Evolutionary conservation across 2,329 filamentous ascomycete species (phyloP).

Genomic region (Penicillium vulpinum): DNA sequence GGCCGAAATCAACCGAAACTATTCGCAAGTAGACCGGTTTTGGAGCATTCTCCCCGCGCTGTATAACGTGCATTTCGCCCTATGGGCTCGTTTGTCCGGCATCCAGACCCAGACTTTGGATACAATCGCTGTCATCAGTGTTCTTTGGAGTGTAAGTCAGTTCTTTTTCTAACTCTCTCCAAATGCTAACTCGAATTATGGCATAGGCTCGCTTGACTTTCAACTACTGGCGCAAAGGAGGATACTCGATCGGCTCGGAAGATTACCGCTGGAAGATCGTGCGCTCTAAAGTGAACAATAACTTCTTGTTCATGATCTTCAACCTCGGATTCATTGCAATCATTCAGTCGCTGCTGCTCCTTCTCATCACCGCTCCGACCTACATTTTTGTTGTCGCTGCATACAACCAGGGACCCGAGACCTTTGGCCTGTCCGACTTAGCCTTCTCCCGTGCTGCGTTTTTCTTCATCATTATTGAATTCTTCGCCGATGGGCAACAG

Average conservation of each 20-base stretch:
- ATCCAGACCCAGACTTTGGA: constrained; percentile 71
- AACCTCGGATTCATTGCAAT: constrained; percentile 89
- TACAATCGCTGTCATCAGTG: constrained; percentile 67
- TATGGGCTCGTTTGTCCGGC: constrained; percentile 77
- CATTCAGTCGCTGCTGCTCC: constrained; percentile 78
- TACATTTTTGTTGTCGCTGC: constrained; percentile 78
- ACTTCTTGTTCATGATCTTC: constrained; percentile 80
- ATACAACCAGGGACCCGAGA: constrained; percentile 57
- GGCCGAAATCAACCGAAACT: constrained; percentile 87
- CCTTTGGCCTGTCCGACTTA: constrained; percentile 61
- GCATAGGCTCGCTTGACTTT: constrained; percentile 75
- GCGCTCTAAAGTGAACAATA: constrained; percentile 63
- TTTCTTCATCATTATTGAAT: constrained; percentile 64
- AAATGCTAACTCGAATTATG: constrained; percentile 1
- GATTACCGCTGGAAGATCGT: constrained; percentile 92
- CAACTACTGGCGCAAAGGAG: constrained; percentile 96
- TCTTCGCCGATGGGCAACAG: constrained; percentile 86
- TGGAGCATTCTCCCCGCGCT: constrained; percentile 89
- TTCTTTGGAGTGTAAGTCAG: constrained; percentile 73
- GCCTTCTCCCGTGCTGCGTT: constrained; percentile 58
- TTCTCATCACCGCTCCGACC: constrained; percentile 73
- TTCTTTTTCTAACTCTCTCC: not conserved
- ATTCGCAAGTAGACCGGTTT: constrained; percentile 90
- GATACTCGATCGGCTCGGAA: constrained; percentile 83
- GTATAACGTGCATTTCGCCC: constrained; percentile 79